Conservation (phyloP, 805 yeast genomes). For the Candida railenensis region DNA sequence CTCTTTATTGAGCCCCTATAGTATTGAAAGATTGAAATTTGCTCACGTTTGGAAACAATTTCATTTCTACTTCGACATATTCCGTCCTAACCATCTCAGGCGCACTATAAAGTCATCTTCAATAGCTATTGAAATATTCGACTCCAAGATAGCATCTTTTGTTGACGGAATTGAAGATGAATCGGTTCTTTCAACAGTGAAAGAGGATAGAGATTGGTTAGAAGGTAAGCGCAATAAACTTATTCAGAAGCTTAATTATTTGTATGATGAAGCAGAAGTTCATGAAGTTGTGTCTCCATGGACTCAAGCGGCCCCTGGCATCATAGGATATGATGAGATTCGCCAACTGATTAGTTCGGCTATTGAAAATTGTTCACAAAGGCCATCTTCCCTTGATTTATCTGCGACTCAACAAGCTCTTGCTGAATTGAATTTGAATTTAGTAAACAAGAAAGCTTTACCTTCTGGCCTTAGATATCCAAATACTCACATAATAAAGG, state of each 20-base stretch:
- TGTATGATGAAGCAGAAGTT: not conserved
- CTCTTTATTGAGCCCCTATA: slow-evolving; percentile 1
- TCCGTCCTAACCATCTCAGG: slow-evolving; percentile 1
- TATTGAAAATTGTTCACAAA: not conserved
- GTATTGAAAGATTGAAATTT: slow-evolving; percentile 5
- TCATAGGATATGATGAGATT: not conserved
- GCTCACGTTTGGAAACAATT: slow-evolving; percentile 5
- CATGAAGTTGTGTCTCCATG: not conserved
- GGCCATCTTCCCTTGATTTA: not conserved
- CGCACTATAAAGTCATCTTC: not conserved
- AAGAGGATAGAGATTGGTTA: not conserved
- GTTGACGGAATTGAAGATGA: not conserved
- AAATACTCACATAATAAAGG: slow-evolving; percentile 5
- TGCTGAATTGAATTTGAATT: not conserved
- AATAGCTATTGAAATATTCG: not conserved
- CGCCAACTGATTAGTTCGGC: not conserved
- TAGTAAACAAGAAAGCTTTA: not conserved
- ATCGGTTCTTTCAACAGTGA: not conserved
- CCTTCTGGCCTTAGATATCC: not conserved
- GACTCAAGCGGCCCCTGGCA: not conserved
- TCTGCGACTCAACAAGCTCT: not conserved
- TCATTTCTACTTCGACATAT: slow-evolving; percentile 1
- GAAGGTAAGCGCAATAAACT: not conserved
- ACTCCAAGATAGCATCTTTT: not conserved
- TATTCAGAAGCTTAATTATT: not conserved